A percentile compares a stretch with the other conserved stretches of the same genome.
Evolutionary conservation across 345 rosid genomes (phyloP).

Genomic region (Isatis tinctoria): DNA sequence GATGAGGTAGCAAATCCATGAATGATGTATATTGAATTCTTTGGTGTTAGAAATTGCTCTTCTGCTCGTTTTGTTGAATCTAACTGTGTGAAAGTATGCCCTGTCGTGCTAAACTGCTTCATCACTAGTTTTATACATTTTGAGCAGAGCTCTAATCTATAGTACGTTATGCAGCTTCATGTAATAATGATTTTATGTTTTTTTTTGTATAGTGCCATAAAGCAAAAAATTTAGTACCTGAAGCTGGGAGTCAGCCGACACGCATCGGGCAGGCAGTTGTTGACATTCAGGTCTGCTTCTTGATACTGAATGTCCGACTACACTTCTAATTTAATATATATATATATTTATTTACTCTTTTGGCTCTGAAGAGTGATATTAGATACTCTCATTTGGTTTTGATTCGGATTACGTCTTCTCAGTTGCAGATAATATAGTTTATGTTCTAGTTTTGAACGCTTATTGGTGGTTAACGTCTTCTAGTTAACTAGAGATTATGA

Average conservation of each 20-base stretch:
- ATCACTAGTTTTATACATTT: background rate
- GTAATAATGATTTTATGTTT: constrained; percentile 25
- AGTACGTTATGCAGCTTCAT: constrained; percentile 29
- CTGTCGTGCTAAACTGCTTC: constrained; percentile 13
- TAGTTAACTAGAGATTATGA: constrained; percentile 23
- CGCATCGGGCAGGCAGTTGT: constrained; percentile 97
- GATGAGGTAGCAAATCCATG: constrained; percentile 64
- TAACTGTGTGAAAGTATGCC: constrained; percentile 16
- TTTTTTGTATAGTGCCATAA: constrained; percentile 82
- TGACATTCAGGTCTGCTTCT: constrained; percentile 80
- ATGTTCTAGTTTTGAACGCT: background rate
- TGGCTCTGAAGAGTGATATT: background rate
- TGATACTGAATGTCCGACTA: constrained; percentile 19
- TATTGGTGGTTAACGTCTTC: constrained; percentile 6
- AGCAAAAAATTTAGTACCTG: constrained; percentile 98
- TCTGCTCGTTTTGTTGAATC: constrained; percentile 1
- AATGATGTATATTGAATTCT: constrained; percentile 12
- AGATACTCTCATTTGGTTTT: background rate
- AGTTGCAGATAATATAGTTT: constrained; percentile 15
- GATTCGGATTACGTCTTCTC: constrained; percentile 10
- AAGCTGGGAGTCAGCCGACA: constrained; percentile 99
- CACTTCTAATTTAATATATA: background rate
- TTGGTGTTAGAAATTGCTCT: background rate
- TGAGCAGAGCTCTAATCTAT: background rate
- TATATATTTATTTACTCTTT: background rate